These are phyloP conservation scores for Crepidotus variabilis DNA, from an alignment of 768 basidiomycete genomes.

Conservation along the genomic window DNA sequence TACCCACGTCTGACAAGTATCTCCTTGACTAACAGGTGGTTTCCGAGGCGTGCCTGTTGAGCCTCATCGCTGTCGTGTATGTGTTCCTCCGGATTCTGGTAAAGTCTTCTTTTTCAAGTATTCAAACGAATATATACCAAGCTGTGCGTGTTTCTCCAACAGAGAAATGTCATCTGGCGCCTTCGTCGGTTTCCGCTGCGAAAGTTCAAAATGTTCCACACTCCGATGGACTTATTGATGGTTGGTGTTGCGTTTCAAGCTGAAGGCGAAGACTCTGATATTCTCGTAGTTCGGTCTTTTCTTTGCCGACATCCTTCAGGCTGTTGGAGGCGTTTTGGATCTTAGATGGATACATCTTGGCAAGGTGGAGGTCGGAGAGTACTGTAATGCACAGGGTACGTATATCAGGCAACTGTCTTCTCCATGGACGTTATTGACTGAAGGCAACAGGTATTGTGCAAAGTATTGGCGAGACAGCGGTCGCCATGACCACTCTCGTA, in stretches of 20 bases:
- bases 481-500: constrained; percentile 38
- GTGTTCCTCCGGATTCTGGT: background rate
- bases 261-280: background rate
- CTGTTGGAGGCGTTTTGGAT: constrained; percentile 32
- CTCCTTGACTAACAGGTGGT: constrained; percentile 22
- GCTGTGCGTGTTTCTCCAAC: background rate
- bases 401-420: background rate
- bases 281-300: constrained; percentile 21
- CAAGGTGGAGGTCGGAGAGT: constrained; percentile 26
- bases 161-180: background rate
- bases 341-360: constrained; percentile 32
- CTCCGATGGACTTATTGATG: constrained; percentile 39
- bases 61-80: constrained; percentile 9
- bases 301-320: constrained; percentile 33
- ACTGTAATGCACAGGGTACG: constrained; percentile 34
- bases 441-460: constrained; percentile 31
- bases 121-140: background rate
- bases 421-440: background rate
- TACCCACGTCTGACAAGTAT: background rate
- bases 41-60: constrained; percentile 31
- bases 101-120: background rate
- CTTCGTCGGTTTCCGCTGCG: background rate
- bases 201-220: constrained; percentile 16
- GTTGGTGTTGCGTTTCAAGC: constrained; percentile 15
- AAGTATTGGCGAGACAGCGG: constrained; percentile 39